Evolutionary conservation across 768 basidiomycete genomes (phyloP).

Genomic region (Suillus americanus): DNA sequence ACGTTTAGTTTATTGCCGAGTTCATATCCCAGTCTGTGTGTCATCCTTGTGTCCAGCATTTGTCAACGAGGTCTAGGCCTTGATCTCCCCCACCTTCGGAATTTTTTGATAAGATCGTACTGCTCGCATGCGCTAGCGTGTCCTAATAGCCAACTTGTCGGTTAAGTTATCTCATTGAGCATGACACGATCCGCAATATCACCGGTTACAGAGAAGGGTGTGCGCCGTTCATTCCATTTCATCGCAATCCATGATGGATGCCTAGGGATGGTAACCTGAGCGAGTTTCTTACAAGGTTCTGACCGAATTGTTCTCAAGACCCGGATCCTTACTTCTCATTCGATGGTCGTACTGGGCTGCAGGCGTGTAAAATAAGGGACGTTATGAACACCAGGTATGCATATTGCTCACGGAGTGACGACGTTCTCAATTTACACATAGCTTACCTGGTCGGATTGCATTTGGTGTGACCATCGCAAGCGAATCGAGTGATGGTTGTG

Average conservation of each 20-base stretch:
- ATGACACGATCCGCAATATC: constrained; percentile 65
- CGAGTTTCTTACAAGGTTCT: constrained; percentile 51
- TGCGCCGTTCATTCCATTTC: constrained; percentile 30
- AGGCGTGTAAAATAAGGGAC: too few relatives aligned
- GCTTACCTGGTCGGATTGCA: constrained; percentile 30
- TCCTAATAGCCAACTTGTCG: neutral
- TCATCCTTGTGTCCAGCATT: constrained; percentile 58
- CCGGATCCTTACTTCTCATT: constrained; percentile 54
- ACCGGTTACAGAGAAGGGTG: constrained; percentile 73
- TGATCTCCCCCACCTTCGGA: constrained; percentile 21
- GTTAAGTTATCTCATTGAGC: constrained; percentile 54
- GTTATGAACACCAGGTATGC: constrained; percentile 27
- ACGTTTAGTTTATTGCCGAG: constrained; percentile 68
- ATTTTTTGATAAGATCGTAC: constrained; percentile 58
- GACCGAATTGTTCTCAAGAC: constrained; percentile 63
- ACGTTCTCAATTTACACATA: constrained; percentile 15
- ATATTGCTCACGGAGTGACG: constrained; percentile 22
- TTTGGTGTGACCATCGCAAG: constrained; percentile 76
- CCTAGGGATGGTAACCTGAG: constrained; percentile 42
- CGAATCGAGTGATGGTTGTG: constrained; percentile 48
- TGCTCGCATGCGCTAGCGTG: neutral
- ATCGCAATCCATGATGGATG: constrained; percentile 68
- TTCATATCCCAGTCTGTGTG: constrained; percentile 81
- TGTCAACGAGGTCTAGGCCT: constrained; percentile 52
- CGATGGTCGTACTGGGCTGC: constrained; percentile 31